Base-by-base conservation (phyloP, 495 filamentous ascomycete species). In the Penicillium nucicola region DNA sequence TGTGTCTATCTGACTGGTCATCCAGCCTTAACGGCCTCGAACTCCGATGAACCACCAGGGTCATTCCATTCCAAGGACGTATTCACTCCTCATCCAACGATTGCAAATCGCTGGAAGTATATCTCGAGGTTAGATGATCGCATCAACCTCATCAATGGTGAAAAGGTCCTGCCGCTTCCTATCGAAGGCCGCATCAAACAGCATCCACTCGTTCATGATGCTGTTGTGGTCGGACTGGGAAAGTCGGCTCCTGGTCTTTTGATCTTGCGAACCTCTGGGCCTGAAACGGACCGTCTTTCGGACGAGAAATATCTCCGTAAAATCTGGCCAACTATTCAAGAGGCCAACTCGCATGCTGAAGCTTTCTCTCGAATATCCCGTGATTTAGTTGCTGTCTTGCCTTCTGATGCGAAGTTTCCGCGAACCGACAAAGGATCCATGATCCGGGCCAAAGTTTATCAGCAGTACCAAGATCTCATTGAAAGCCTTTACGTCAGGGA, bases 121-220 rank as follows among this genome's bases (percentile, higher is more conserved):
- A 58, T 80, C n/a, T 76, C 73, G 4, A 74, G 86, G 4, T 56
- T 79, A 1, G 87, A 90, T 48, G 83, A 87, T 54, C 70, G 77
- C 1, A 73, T 89, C 12, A 84, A 79, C 0, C 74, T 89, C 6
- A 57, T 78, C 5, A 89, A 82, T 48, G 86, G 86, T 0, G 85
- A 89, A 56, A 90, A 90, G 50, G 76, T 87, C 0, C 67, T 85
- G n/a, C 84, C 86, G 0, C 53, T 86, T 4, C 65, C 74, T 0
- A 80, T 84, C 39, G 86, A 89, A 58, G 78, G 80, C 2, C 60
- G 54, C 1, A 74, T 88, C 17, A 76, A 78, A 39, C 65, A 77
- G 15, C 63, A 79, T 40, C 59, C 65, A 10, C 48, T 77, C 1
- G 67, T 86, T 2, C 61, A 74, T 23, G 85, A 86, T 45, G 80